Evolutionary conservation across 129 eudicot genomes (phyloP), one percentile per base, ranked within the genome.

Genomic region (Dittrichia graveolens): DNA sequence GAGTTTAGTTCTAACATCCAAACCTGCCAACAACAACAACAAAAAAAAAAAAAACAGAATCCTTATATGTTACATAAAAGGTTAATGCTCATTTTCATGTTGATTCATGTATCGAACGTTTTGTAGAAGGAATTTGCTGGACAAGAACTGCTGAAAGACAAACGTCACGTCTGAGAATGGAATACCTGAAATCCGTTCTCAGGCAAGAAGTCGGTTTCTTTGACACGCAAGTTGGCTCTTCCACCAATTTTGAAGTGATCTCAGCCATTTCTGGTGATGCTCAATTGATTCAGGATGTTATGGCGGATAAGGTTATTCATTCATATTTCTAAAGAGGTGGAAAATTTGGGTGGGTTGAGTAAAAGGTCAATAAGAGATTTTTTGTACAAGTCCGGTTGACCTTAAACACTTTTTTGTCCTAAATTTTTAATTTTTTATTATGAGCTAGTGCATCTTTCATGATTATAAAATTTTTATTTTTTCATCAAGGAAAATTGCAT

Each of bases 101-200:
- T 35, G 58, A 15, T 62, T 60, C 44, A 18, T 39, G 45, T 10
- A 56, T 61, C 24, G 42, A 16, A 61, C 5, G 50, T 69, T 46
- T 65, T 78, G 80, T 84, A 90, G 96, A 90, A 75, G 96, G 96
- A 14, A 13, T 90, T 47, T 90, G 96, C 60, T 90, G 96, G 96
- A 90, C 90, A 49, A 86, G 92, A 83, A 87, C 93, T 8, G 96
- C 93, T 5, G 93, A 87, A 83, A 76, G 96, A 61, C 96, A 87
- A 66, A 79, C 90, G 62, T 90, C 96, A 8, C 83, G 85, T 43
- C 79, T 87, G 47, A 80, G 96, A 82, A 79, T 76, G 80, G 87
- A 83, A 60, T 90, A 86, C 72, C 75, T 90, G 71, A 87, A 79
- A 83, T 90, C 96, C 12, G 88, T 90, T 64, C 84, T 90, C 38